Percentiles rank a stretch among this genome's conserved stretches.
phyloP scores from a whole-genome alignment of 352 stramenopile genomes.

The Phytophthora pinifolia region DNA sequence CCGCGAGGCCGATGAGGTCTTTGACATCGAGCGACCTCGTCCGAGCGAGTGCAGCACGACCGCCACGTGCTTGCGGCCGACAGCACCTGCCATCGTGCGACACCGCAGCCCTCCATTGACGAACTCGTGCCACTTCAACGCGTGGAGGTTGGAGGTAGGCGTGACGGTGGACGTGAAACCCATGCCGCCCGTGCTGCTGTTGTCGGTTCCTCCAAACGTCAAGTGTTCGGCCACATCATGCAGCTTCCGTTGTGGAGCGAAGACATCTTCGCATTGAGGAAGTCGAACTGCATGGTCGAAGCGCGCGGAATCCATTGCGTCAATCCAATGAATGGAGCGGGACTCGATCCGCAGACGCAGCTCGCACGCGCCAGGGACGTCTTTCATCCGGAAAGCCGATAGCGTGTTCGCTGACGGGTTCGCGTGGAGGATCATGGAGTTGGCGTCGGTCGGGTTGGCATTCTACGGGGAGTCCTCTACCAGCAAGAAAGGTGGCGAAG shows the following conservation, averaged over 20 bases:
- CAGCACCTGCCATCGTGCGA: slow-evolving; percentile 48
- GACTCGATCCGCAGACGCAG: slow-evolving; percentile 69
- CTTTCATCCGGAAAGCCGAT: slow-evolving; percentile 52
- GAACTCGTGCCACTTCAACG: slow-evolving; percentile 70
- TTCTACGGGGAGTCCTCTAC: slow-evolving; percentile 36
- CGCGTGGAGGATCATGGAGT: slow-evolving; percentile 44
- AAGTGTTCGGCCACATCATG: slow-evolving; percentile 75
- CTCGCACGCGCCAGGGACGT: slow-evolving; percentile 58
- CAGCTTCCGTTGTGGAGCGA: slow-evolving; percentile 77
- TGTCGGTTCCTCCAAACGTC: slow-evolving; percentile 49
- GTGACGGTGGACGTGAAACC: slow-evolving; percentile 49
- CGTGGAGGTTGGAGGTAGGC: slow-evolving; percentile 74
- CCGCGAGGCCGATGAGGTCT: slow-evolving; percentile 32
- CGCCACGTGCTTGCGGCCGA: slow-evolving; percentile 65
- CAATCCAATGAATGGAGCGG: slow-evolving; percentile 69
- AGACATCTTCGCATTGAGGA: slow-evolving; percentile 82
- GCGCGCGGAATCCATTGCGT: slow-evolving; percentile 51
- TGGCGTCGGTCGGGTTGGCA: slow-evolving; percentile 42
- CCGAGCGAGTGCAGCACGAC: slow-evolving; percentile 48
- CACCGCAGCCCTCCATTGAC: slow-evolving; percentile 67
- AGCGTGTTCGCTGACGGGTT: slow-evolving; percentile 12
- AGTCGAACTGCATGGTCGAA: slow-evolving; percentile 73
- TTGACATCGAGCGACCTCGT: slow-evolving; percentile 32
- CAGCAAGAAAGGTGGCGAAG: slow-evolving; percentile 9
- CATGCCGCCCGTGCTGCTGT: slow-evolving; percentile 21